These are phyloP conservation scores for Diphasiastrum complanatum DNA, from an alignment of 83 land plant species.

Conservation along the genomic window DNA sequence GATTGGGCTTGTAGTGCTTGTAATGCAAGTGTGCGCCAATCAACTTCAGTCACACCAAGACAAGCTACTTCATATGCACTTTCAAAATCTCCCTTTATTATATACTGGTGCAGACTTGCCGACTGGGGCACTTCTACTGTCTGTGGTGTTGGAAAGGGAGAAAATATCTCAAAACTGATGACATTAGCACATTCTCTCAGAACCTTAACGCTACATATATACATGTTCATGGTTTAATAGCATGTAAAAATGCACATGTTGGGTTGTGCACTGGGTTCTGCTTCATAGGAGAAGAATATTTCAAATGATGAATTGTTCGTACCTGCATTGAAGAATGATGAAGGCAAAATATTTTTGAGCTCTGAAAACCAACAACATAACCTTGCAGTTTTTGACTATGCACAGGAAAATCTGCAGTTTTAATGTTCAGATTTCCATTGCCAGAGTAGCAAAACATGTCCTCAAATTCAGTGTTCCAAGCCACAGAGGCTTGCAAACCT, in stretches of 20 bases:
- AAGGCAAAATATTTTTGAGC: conserved; percentile 37
- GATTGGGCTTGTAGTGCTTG: conserved; percentile 26
- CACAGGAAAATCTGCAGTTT: conserved; percentile 33
- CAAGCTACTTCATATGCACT: conserved; percentile 37
- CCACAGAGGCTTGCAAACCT: conserved; percentile 31
- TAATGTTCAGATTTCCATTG: conserved; percentile 35
- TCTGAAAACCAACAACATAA: conserved; percentile 44
- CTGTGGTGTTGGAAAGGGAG: conserved; percentile 4
- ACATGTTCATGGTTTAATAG: neutral
- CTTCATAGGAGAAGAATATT: neutral
- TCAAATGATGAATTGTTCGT: neutral
- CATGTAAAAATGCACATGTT: neutral
- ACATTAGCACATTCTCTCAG: neutral
- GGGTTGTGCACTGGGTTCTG: neutral
- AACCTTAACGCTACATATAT: neutral
- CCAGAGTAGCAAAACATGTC: conserved; percentile 40
- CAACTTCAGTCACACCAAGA: conserved; percentile 38
- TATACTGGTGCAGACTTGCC: conserved; percentile 35
- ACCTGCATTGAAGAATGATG: conserved; percentile 39
- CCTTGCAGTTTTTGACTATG: conserved; percentile 36
- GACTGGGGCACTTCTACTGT: conserved; percentile 36
- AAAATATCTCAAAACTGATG: neutral
- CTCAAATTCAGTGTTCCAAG: conserved; percentile 41
- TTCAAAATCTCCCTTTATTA: conserved; percentile 24
- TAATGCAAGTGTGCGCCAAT: conserved; percentile 33